Evolutionary conservation across 1,284 basidiomycete species (phyloP).

Genomic region (Sparassis latifolia): DNA sequence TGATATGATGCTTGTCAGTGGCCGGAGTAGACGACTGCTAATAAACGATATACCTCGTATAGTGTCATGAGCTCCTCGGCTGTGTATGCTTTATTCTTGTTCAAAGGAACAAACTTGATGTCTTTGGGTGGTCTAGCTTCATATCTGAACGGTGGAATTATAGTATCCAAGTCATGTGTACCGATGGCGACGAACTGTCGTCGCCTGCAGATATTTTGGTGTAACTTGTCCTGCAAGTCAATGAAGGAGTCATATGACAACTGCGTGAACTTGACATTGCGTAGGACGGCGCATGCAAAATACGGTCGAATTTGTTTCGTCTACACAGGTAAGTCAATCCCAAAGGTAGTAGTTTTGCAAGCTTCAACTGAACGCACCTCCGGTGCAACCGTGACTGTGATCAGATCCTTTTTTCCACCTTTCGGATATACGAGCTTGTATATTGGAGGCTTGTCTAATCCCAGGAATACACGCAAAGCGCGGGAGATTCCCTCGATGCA

Average conservation of each 20-base stretch:
- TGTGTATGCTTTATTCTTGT: conserved; percentile 69
- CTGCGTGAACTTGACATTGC: conserved; percentile 85
- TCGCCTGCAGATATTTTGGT: conserved; percentile 90
- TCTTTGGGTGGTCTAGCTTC: conserved; percentile 84
- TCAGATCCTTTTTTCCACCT: conserved; percentile 56
- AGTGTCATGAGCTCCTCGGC: conserved; percentile 85
- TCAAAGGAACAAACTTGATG: conserved; percentile 87
- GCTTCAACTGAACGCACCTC: conserved; percentile 46
- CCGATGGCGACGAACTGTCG: conserved; percentile 94
- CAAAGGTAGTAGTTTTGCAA: too few species aligned
- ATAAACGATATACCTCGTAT: conserved; percentile 61
- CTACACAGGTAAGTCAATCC: conserved; percentile 31
- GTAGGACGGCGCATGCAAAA: conserved; percentile 88
- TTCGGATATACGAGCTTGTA: conserved; percentile 70
- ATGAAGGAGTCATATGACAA: conserved; percentile 96
- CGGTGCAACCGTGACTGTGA: conserved; percentile 63
- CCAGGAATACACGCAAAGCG: conserved; percentile 83
- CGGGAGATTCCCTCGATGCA: conserved; percentile 96
- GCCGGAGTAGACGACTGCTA: too few species aligned
- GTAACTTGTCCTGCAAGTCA: conserved; percentile 96
- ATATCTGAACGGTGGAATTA: conserved; percentile 86
- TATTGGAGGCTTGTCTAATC: conserved; percentile 60
- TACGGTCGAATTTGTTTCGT: conserved; percentile 82
- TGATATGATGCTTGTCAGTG: conserved; percentile 3
- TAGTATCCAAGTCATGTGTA: conserved; percentile 93